Evolutionary conservation across 176 grass and related monocot genomes (phyloP).

Genomic region (Ampelocalamus luodianensis): DNA sequence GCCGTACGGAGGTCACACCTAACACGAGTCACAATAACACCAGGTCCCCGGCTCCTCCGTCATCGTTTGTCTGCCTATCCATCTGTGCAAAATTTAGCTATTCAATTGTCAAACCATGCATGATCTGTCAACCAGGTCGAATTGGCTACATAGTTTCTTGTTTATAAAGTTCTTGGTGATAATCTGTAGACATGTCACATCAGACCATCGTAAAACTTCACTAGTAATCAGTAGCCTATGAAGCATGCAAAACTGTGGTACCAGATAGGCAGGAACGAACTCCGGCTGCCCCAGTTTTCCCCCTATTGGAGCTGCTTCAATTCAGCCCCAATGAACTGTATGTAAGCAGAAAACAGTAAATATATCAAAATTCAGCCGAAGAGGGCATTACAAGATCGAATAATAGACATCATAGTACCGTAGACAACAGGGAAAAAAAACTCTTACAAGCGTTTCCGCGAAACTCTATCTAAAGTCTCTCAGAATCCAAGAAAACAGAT

Average conservation of each 20-base stretch:
- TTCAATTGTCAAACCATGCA: background rate
- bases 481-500: conserved; percentile 72
- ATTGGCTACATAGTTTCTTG: background rate
- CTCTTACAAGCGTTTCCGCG: conserved; percentile 2
- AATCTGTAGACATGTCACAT: background rate
- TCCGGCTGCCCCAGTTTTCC: background rate
- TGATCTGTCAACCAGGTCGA: background rate
- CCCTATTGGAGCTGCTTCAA: background rate
- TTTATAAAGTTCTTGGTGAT: background rate
- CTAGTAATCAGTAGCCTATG: background rate
- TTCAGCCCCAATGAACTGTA: background rate
- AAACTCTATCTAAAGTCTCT: conserved; percentile 19
- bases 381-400: conserved; percentile 13
- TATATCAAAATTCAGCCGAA: conserved; percentile 21
- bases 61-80: background rate
- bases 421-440: background rate
- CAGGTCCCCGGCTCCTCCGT: too few relatives aligned
- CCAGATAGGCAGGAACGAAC: background rate
- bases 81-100: background rate
- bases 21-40: too few relatives aligned
- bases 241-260: background rate
- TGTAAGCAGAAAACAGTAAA: background rate
- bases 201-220: background rate
- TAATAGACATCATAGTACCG: background rate
- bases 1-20: background rate